Evolutionary conservation across 2,329 filamentous ascomycete genomes (phyloP).

Genomic region (Phoma herbarum): DNA sequence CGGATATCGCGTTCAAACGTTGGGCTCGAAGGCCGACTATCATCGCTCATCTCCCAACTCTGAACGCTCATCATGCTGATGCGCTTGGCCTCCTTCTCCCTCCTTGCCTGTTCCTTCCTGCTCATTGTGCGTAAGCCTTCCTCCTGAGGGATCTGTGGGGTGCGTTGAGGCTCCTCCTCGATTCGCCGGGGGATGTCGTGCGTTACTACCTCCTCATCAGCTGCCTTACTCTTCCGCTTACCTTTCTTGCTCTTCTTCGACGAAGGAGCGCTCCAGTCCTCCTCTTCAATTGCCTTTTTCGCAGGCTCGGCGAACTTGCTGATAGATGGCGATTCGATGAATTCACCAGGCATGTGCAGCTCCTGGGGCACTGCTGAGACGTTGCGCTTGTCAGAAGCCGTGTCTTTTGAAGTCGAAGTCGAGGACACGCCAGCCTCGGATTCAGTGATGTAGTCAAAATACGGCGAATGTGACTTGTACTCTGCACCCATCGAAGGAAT

Average conservation of each 20-base stretch:
- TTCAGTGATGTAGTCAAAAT: constrained; percentile 55
- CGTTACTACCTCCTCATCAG: constrained; percentile 34
- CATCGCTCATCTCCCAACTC: constrained; percentile 43
- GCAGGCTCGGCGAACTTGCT: constrained; percentile 26
- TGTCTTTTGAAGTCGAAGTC: constrained; percentile 30
- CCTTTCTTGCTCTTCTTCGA: constrained; percentile 39
- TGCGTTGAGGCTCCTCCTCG: constrained; percentile 19
- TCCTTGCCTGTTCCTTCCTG: constrained; percentile 53
- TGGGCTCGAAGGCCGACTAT: constrained; percentile 36
- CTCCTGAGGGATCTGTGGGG: constrained; percentile 27
- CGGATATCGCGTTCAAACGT: constrained; percentile 44
- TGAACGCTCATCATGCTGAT: constrained; percentile 36
- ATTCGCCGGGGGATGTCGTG: constrained; percentile 26
- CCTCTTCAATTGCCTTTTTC: constrained; percentile 40
- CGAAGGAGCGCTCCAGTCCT: constrained; percentile 25
- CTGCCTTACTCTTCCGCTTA: constrained; percentile 36
- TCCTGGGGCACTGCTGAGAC: constrained; percentile 65
- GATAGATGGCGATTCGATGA: constrained; percentile 53
- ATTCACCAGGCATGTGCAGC: constrained; percentile 69
- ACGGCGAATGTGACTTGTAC: constrained; percentile 50
- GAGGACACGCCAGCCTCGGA: constrained; percentile 39
- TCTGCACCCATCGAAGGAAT: constrained; percentile 30
- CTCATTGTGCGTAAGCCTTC: constrained; percentile 38
- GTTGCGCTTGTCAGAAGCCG: constrained; percentile 50
- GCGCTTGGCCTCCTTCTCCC: constrained; percentile 44